A percentile compares a stretch with the other conserved stretches of the same genome.
These are phyloP conservation scores for Pseudogymnoascus sp. DNA, from an alignment of 2,329 filamentous ascomycete genomes.

Conservation along the genomic window DNA sequence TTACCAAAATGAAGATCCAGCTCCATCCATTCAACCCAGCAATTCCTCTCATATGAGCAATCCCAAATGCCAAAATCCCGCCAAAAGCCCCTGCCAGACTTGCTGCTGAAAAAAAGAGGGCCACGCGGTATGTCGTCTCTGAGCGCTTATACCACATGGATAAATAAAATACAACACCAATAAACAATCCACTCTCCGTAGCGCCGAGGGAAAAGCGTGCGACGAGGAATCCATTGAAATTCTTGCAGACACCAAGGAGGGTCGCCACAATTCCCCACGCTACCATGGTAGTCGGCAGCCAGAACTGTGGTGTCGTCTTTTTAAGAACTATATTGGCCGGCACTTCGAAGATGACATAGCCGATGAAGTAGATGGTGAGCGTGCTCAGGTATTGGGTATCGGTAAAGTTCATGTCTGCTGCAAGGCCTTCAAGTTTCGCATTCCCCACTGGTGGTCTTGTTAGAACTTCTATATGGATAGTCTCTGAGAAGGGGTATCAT, in stretches of 20 bases:
- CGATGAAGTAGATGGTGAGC: conserved; percentile 57
- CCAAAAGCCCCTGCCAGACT: conserved; percentile 48
- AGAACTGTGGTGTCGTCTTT: conserved; percentile 46
- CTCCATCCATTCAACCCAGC: conserved; percentile 45
- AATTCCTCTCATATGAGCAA: conserved; percentile 43
- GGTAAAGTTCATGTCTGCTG: conserved; percentile 43
- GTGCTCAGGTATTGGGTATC: conserved; percentile 57
- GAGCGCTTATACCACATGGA: conserved; percentile 56
- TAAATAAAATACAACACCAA: conserved; percentile 70
- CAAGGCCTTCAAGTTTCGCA: conserved; percentile 46
- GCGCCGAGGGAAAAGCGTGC: conserved; percentile 49
- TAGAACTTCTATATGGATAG: not conserved
- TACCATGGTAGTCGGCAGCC: conserved; percentile 49
- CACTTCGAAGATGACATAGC: conserved; percentile 51
- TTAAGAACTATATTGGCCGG: conserved; percentile 56
- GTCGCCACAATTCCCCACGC: conserved; percentile 48
- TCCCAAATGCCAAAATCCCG: conserved; percentile 47
- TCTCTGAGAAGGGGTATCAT: conserved; percentile 30
- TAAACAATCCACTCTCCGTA: conserved; percentile 57
- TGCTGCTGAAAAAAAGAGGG: conserved; percentile 47
- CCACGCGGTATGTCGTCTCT: conserved; percentile 46
- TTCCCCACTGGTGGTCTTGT: conserved; percentile 42
- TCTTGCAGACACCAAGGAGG: conserved; percentile 40
- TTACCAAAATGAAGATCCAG: conserved; percentile 46
- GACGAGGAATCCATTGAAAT: conserved; percentile 41